Percentiles rank a stretch among this genome's conserved stretches.
Evolutionary conservation across 2,329 filamentous ascomycete genomes (phyloP).

Genomic region (Aspergillus hiratsukae): DNA sequence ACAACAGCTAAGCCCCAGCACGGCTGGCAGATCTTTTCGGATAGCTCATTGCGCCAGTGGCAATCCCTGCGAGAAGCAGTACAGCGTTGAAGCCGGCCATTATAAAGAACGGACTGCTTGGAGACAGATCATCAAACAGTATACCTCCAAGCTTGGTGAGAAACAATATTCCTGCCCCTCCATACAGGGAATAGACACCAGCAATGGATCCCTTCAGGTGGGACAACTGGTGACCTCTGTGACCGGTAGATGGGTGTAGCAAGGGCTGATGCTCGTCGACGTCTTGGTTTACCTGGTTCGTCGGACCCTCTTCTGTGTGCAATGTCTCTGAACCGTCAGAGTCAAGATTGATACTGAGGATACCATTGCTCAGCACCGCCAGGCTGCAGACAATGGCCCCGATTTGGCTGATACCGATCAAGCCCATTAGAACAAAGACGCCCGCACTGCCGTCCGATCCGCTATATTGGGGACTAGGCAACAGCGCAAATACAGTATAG

Average conservation of each 20-base stretch:
- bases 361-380: conserved; percentile 77
- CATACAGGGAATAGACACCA: conserved; percentile 86
- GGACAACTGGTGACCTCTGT: conserved; percentile 35
- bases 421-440: conserved; percentile 70
- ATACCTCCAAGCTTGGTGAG: conserved; percentile 87
- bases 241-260: conserved; percentile 16
- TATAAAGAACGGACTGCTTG: conserved; percentile 85
- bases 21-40: not conserved
- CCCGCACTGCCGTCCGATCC: conserved; percentile 62
- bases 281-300: conserved; percentile 7
- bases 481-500: conserved; percentile 70
- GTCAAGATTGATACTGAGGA: conserved; percentile 48
- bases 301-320: not conserved
- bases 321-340: conserved; percentile 8
- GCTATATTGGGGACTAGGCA: conserved; percentile 70
- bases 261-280: conserved; percentile 29
- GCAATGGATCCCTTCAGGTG: conserved; percentile 88
- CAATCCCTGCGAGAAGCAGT: conserved; percentile 48
- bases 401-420: conserved; percentile 91
- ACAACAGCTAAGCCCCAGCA: not conserved
- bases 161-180: conserved; percentile 82
- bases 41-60: conserved; percentile 21
- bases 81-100: conserved; percentile 84
- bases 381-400: conserved; percentile 94
- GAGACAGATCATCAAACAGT: conserved; percentile 71